These are phyloP conservation scores for Cronartium quercuum DNA, from an alignment of 1,284 basidiomycete genomes.

Conservation along the genomic window DNA sequence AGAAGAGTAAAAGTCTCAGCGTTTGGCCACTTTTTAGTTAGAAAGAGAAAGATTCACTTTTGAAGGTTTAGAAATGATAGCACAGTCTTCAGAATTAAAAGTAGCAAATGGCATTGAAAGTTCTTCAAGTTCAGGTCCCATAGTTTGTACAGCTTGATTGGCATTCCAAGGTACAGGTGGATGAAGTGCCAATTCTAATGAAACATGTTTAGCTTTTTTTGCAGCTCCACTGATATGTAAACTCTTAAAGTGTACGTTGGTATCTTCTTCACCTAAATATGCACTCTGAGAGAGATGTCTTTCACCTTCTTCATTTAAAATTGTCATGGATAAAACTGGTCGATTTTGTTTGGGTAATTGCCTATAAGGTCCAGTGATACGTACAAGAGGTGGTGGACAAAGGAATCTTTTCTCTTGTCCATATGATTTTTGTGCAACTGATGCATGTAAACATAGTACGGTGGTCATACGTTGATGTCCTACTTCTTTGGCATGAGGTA, in stretches of 20 bases:
- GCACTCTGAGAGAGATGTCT: constrained; percentile 33
- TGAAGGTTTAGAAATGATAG: constrained; percentile 35
- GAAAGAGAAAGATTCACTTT: constrained; percentile 9
- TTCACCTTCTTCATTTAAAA: constrained; percentile 38
- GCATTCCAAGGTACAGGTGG: constrained; percentile 14
- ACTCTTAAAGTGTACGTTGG: constrained; percentile 69
- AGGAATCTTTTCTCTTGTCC: constrained; percentile 38
- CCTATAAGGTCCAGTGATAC: constrained; percentile 37
- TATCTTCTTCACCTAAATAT: constrained; percentile 26
- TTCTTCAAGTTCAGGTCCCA: constrained; percentile 43
- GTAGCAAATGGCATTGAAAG: constrained; percentile 25
- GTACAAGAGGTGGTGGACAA: constrained; percentile 34
- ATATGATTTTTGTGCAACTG: constrained; percentile 38
- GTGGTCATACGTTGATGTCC: constrained; percentile 35
- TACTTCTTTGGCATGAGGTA: constrained; percentile 7
- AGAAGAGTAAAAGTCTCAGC: constrained; percentile 59
- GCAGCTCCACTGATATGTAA: constrained; percentile 73
- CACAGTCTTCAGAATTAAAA: constrained; percentile 38
- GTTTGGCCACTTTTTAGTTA: background rate
- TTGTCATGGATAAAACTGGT: constrained; percentile 37
- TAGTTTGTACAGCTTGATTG: background rate
- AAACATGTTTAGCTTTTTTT: constrained; percentile 81
- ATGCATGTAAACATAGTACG: constrained; percentile 28
- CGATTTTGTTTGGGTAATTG: constrained; percentile 17
- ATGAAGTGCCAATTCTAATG: constrained; percentile 60